These are phyloP conservation scores for Glutinoglossum americanum DNA, from an alignment of 495 filamentous ascomycete species.

Conservation along the genomic window DNA sequence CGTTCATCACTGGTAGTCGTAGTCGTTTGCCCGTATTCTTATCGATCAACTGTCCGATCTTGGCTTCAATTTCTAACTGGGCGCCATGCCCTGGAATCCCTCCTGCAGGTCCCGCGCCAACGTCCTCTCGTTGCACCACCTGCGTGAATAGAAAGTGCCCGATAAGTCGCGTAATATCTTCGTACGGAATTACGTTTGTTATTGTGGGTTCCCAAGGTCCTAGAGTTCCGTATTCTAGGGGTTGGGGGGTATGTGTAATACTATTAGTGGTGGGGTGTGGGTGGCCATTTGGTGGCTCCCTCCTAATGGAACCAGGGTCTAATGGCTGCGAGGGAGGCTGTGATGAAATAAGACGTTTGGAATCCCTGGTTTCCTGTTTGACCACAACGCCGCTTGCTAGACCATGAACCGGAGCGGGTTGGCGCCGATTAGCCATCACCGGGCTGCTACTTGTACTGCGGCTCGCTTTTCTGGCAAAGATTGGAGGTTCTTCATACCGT, in stretches of 20 bases:
- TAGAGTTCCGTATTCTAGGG: slow-evolving; percentile 16
- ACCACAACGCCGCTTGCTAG: slow-evolving; percentile 1
- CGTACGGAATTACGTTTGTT: slow-evolving; percentile 37
- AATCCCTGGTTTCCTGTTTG: slow-evolving; percentile 4
- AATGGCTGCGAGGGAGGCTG: slow-evolving; percentile 2
- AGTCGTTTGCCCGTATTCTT: slow-evolving; percentile 38
- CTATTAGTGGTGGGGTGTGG: neutral
- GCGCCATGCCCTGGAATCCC: slow-evolving; percentile 32
- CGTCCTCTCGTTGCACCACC: slow-evolving; percentile 37
- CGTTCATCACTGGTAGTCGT: slow-evolving; percentile 36
- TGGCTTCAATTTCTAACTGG: slow-evolving; percentile 82
- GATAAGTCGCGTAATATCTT: slow-evolving; percentile 42
- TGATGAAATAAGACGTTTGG: slow-evolving; percentile 6
- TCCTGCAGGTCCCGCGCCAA: slow-evolving; percentile 20
- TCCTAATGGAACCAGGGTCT: neutral
- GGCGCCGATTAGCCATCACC: slow-evolving; percentile 14
- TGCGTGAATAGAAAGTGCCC: slow-evolving; percentile 54
- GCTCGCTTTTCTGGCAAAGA: slow-evolving; percentile 18
- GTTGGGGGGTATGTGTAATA: slow-evolving; percentile 5
- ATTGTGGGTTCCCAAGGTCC: slow-evolving; percentile 60
- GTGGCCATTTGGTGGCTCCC: neutral
- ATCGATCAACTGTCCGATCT: slow-evolving; percentile 62
- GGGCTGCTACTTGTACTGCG: slow-evolving; percentile 16
- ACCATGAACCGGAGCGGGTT: slow-evolving; percentile 5
- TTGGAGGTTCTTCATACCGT: slow-evolving; percentile 17